These are phyloP conservation scores for Geosmithia morbida DNA, from an alignment of 2,329 filamentous ascomycete genomes.

Conservation along the genomic window DNA sequence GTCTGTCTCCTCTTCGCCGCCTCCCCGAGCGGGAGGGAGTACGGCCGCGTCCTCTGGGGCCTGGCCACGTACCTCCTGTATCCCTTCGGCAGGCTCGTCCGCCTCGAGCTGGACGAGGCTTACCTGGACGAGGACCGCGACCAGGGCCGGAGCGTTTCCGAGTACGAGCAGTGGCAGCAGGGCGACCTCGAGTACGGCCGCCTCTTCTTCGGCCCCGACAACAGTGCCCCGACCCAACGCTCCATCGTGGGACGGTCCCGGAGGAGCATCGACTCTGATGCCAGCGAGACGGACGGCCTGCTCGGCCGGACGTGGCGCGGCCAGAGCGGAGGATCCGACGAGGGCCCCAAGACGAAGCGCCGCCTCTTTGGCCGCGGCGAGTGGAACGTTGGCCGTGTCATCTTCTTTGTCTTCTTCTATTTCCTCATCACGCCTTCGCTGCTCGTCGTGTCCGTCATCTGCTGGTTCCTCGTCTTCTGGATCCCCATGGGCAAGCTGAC, in stretches of 20 bases:
- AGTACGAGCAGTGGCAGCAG: constrained; percentile 98
- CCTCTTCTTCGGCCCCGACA: constrained; percentile 82
- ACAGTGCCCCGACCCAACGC: constrained; percentile 30
- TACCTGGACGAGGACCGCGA: constrained; percentile 92
- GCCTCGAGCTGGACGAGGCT: constrained; percentile 82
- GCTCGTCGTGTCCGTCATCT: constrained; percentile 72
- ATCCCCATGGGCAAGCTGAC: constrained; percentile 98
- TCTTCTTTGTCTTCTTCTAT: constrained; percentile 96
- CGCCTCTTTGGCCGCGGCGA: constrained; percentile 87
- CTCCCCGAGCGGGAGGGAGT: constrained; percentile 66
- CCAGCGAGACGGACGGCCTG: constrained; percentile 79
- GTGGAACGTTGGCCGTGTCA: constrained; percentile 87
- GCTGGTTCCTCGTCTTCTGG: constrained; percentile 94
- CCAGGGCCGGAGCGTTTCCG: constrained; percentile 91
- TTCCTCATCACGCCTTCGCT: constrained; percentile 76
- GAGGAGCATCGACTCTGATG: constrained; percentile 72
- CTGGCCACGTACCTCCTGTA: constrained; percentile 82
- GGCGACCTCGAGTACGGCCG: constrained; percentile 92
- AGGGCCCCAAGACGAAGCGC: constrained; percentile 46
- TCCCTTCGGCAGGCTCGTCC: constrained; percentile 92
- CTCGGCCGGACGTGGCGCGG: constrained; percentile 47
- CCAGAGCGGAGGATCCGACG: constrained; percentile 27
- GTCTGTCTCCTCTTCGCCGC: constrained; percentile 71
- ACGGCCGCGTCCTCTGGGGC: constrained; percentile 73
- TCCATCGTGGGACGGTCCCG: constrained; percentile 78